Base-by-base conservation (phyloP, 768 basidiomycete species). In the Antrodiella citrinella region DNA sequence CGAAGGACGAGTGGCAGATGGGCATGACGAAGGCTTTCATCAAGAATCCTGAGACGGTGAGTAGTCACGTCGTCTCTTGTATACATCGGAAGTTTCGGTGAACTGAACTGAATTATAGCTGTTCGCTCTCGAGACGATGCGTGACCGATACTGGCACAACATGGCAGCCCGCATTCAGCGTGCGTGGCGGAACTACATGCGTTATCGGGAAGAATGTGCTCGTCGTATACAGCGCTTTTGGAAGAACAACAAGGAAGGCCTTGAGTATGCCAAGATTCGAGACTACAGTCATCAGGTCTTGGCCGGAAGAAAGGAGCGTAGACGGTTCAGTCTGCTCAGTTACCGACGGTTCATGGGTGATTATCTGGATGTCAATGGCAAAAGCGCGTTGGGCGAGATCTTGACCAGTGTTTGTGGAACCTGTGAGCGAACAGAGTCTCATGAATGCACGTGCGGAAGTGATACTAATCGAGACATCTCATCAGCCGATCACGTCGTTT, bases 1-100 rank as follows among this genome's bases (percentile, higher is more conserved):
- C 90, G 4, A 86, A 81, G 59, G 95, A 98, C 46, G 95, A 99
- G 65, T 99, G 96, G 96, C 96, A 99, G 67, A 96, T 98, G 94
- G 96, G 96, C 48, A 81, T 86, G 3, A 96, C 94, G 1, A 98
- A 99, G 62, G 95, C 95, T 0, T 99, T 99, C 67, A 98, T 99
- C 69, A 98, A 98, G 75, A 97, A 94, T 62, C 96, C 96, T 0
- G 96, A 98, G 67, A 98, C 95, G 18, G 91, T 94, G 65, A 55
- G 81, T 63, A 11, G 39, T 20, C 15, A 41, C 21, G 20, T 26
- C 26, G 44, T 51, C 44, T n/a, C n/a, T n/a, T n/a, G n/a, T n/a
- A n/a, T n/a, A n/a, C n/a, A n/a, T n/a, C n/a, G n/a, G n/a, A n/a
- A n/a, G n/a, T n/a, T n/a, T n/a, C n/a, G n/a, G n/a, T n/a, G n/a